Evolutionary conservation across 768 basidiomycete genomes (phyloP).

Genomic region (Pholiota conissans): DNA sequence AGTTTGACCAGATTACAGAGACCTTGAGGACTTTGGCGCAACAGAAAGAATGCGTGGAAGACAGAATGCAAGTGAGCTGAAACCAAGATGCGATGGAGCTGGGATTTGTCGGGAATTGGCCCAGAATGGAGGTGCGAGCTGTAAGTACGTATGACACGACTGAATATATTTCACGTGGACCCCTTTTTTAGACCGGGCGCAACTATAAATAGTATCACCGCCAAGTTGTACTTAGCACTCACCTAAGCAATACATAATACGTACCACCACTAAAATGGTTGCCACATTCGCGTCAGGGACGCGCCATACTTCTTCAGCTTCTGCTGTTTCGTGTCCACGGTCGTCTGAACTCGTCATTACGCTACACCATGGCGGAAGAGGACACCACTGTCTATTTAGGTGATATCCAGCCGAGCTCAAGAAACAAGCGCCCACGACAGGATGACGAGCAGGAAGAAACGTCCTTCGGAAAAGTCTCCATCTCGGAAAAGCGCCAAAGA

Average conservation of each 20-base stretch:
- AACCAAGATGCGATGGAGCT: not conserved
- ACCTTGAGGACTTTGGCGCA: not conserved
- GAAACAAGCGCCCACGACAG: slow-evolving; percentile 2
- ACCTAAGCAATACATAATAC: not conserved
- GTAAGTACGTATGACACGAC: not conserved
- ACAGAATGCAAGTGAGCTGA: not conserved
- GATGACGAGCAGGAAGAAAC: slow-evolving; percentile 6
- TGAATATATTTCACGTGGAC: not conserved
- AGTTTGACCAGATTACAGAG: slow-evolving; percentile 45
- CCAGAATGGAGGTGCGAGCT: not conserved
- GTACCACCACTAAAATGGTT: not conserved
- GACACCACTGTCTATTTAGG: slow-evolving; percentile 40
- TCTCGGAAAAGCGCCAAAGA: slow-evolving; percentile 52
- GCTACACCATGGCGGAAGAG: slow-evolving; percentile 6
- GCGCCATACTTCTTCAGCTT: not conserved
- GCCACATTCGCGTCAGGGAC: not conserved
- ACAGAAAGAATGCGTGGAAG: not conserved
- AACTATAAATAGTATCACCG: slow-evolving; percentile 6
- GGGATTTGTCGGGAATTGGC: not conserved
- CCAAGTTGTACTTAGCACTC: not conserved
- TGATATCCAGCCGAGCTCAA: slow-evolving; percentile 35
- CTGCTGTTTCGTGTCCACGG: slow-evolving; percentile 1
- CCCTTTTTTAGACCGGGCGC: not conserved
- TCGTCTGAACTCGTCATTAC: not conserved
- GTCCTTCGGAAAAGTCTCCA: not conserved